Base-by-base conservation (phyloP, 2,329 filamentous ascomycete genomes). In the Macrophomina pseudophaseolina region DNA sequence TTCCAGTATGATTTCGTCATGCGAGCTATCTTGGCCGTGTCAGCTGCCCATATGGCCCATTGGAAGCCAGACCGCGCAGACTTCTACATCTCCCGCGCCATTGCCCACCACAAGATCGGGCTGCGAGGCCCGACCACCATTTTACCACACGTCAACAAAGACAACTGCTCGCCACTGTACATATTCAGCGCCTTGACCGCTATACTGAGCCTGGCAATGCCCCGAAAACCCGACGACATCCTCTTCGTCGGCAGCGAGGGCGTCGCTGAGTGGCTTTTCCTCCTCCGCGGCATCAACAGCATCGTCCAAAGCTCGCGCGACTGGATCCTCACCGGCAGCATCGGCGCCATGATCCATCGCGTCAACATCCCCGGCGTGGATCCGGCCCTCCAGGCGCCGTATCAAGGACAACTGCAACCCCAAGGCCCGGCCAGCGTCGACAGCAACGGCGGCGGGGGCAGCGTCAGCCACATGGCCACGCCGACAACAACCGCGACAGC, bases 1-100 rank as follows among this genome's bases (percentile, higher is more conserved):
- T 79, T 81, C 58, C 74, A 78, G 8, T 77, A 80, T 69, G 74
- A 79, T 4, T 83, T 81, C 54, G 73, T 83, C 30, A 72, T 84
- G 14, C 78, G 82, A 65, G 77, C 76, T 44, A 72, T 82, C 16
- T 73, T 83, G 5, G 80, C 81, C 12, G 70, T 83, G 14, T 76
- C 81, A 7, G 80, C 82, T 5, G 72, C 83, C 16, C 82, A 84
- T 66, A 69, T 82, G 18, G 79, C 77, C 30, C 77, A 78, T 48
- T 62, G 46, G 49, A 62, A 60, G n/a, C 65, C 65, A 9, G 56
- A 54, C 33, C 32, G 30, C 12, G 38, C 49, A 16, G 49, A 66
- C 23, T 62, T 56, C 48, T 66, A 66, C 54, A 40, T 62, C 5
- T 16, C 46, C 23, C 44, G 49, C 6, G 65, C 65, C 44, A 46